These are phyloP conservation scores for Mortierella sp. DNA, from an alignment of 371 early-diverging fungal species.

Conservation along the genomic window DNA sequence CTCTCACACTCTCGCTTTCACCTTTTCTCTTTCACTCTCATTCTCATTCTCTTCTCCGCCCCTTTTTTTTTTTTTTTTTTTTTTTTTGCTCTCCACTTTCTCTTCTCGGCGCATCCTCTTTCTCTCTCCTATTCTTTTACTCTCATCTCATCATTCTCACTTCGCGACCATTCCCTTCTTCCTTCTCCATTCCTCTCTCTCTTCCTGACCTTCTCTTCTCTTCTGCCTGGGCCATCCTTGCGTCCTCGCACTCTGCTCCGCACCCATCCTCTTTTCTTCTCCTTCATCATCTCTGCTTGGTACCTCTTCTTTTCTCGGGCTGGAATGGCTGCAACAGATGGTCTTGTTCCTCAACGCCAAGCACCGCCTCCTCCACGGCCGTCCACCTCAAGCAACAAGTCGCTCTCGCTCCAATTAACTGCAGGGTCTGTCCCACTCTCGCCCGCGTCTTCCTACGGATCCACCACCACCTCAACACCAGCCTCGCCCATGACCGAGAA, in stretches of 20 bases:
- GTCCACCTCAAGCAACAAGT: constrained; percentile 16
- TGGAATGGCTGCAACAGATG: constrained; percentile 24
- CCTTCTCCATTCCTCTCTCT: not conserved
- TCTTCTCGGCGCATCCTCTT: not conserved
- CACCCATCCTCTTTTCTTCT: no score
- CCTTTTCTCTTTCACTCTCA: not conserved
- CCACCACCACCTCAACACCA: constrained; percentile 17
- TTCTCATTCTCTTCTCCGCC: not conserved
- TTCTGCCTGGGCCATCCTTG: no score
- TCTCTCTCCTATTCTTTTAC: not conserved
- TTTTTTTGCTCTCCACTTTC: not conserved
- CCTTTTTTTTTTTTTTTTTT: not conserved
- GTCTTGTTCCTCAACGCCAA: constrained; percentile 17
- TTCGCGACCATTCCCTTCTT: not conserved
- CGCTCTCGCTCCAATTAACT: constrained; percentile 34
- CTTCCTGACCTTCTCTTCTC: not conserved
- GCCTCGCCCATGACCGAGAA: constrained; percentile 28
- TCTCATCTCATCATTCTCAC: not conserved
- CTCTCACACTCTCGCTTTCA: not conserved
- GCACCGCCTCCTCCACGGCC: constrained; percentile 21
- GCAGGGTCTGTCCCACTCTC: constrained; percentile 29
- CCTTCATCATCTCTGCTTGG: no score
- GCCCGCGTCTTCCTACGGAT: constrained; percentile 28
- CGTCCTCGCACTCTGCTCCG: no score
- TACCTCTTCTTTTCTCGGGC: no score